phyloP scores from a whole-genome alignment of 768 basidiomycete species.

The Suillus paluster region DNA sequence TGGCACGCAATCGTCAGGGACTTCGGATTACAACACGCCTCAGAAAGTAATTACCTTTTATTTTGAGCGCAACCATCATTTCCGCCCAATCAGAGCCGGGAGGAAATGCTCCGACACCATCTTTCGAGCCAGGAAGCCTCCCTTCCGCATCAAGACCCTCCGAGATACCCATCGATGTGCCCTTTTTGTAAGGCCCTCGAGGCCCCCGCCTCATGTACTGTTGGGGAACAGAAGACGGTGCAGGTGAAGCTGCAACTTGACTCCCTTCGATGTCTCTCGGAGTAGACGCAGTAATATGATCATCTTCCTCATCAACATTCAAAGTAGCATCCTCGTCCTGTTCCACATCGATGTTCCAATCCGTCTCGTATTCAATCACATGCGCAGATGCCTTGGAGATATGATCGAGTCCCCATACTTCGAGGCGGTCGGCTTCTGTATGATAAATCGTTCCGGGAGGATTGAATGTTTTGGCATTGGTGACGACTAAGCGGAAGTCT shows the following conservation, averaged over 20 bases:
- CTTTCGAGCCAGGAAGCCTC: conserved; percentile 74
- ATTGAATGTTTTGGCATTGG: conserved; percentile 79
- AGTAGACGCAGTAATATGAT: conserved; percentile 31
- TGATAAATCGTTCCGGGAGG: conserved; percentile 75
- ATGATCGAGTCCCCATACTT: conserved; percentile 72
- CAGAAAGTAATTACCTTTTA: conserved; percentile 57
- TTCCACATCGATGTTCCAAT: conserved; percentile 84
- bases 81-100: conserved; percentile 73
- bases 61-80: conserved; percentile 72
- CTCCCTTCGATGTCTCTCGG: conserved; percentile 54
- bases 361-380: conserved; percentile 81
- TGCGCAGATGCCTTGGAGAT: conserved; percentile 71
- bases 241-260: conserved; percentile 47
- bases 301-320: conserved; percentile 41
- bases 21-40: neutral
- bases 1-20: conserved; percentile 3
- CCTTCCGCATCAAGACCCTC: conserved; percentile 71
- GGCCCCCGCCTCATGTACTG: conserved; percentile 44
- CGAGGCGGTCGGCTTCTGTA: conserved; percentile 73
- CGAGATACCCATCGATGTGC: conserved; percentile 41
- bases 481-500: conserved; percentile 73
- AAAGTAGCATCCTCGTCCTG: conserved; percentile 52
- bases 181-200: conserved; percentile 60
- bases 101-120: conserved; percentile 76
- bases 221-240: conserved; percentile 43